Base-by-base conservation (phyloP, 495 filamentous ascomycete genomes). In the Lasiosphaeris hirsuta region DNA sequence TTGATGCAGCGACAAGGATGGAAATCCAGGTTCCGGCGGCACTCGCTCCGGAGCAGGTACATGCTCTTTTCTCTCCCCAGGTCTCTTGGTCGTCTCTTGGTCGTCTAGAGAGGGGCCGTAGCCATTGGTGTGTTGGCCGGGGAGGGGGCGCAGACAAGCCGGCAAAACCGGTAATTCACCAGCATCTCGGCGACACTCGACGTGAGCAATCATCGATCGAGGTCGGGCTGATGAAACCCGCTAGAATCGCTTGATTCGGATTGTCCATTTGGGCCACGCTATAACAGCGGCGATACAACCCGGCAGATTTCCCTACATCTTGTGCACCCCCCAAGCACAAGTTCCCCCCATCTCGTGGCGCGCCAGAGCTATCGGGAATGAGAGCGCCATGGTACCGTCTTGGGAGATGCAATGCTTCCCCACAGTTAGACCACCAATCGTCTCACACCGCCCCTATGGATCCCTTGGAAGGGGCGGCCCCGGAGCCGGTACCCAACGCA, bases 101-200 rank as follows among this genome's bases (percentile, higher is more conserved):
- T 45, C 36, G 56, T 58, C 40, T 41, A 59, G 53, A 53, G 56
- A 56, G 59, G 59, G 59, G 54, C 54, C 54, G 54, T 42, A 55
- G 18, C 40, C 39, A 48, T 40, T 56, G 41, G 53, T 37, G n/a
- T 30, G 41, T 42, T 30, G 19, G 33, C 42, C 51, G 41, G 34
- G 23, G 23, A 30, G 41, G 15, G 53, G 9, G 43, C 34, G 14
- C 34, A 37, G 42, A 37, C 23, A 19, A 23, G 23, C 41, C 56
- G 56, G 56, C 30, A 53, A 59, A 53, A 53, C 34, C 56, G 56
- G 56, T 42, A 59, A 59, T 51, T 52, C 39, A 41, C 14, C 39
- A 41, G 11, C 11, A 41, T 41, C 39, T 41, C 39, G 39, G 39
- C 39, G 11, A 2, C 23, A 30, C 23, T 30, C 23, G 23, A 30